phyloP scores from a whole-genome alignment of 1,284 basidiomycete species.

The Tranzscheliella williamsii region DNA sequence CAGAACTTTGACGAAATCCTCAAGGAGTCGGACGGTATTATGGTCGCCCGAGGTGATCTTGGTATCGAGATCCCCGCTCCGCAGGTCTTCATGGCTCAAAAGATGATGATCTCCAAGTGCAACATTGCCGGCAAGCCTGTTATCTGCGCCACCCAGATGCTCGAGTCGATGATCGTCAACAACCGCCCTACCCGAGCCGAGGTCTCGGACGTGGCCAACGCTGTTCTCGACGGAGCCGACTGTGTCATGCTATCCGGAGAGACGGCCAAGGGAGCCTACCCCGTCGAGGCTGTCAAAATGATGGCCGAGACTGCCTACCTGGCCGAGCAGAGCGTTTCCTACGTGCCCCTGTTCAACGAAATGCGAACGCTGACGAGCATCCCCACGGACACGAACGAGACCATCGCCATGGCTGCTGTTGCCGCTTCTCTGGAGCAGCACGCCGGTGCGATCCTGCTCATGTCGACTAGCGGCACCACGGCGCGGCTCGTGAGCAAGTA shows the following conservation, averaged over 20 bases:
- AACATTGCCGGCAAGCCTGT: slow-evolving; percentile 72
- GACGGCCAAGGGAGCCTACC: slow-evolving; percentile 60
- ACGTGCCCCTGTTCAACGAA: slow-evolving; percentile 60
- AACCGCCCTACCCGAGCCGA: slow-evolving; percentile 61
- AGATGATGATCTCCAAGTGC: slow-evolving; percentile 62
- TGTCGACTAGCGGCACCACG: slow-evolving; percentile 90
- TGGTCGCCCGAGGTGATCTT: slow-evolving; percentile 61
- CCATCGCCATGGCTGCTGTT: slow-evolving; percentile 59
- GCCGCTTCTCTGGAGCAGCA: slow-evolving; percentile 58
- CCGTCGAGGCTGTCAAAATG: slow-evolving; percentile 63
- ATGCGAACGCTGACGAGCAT: slow-evolving; percentile 64
- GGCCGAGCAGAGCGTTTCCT: slow-evolving; percentile 59
- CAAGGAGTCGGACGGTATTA: slow-evolving; percentile 60
- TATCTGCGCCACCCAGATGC: slow-evolving; percentile 99
- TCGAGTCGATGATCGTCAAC: slow-evolving; percentile 72
- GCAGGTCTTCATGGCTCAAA: slow-evolving; percentile 61
- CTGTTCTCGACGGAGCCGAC: slow-evolving; percentile 60
- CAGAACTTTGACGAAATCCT: slow-evolving; percentile 61
- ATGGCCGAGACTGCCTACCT: slow-evolving; percentile 61
- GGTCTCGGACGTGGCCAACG: slow-evolving; percentile 60
- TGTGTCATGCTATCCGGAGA: slow-evolving; percentile 61
- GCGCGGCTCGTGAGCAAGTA: slow-evolving; percentile 97
- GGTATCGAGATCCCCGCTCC: slow-evolving; percentile 67
- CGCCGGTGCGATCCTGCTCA: slow-evolving; percentile 74
- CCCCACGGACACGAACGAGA: slow-evolving; percentile 59